Base-by-base conservation (phyloP, 106 monocot species). In the Cymbidium sinense region DNA sequence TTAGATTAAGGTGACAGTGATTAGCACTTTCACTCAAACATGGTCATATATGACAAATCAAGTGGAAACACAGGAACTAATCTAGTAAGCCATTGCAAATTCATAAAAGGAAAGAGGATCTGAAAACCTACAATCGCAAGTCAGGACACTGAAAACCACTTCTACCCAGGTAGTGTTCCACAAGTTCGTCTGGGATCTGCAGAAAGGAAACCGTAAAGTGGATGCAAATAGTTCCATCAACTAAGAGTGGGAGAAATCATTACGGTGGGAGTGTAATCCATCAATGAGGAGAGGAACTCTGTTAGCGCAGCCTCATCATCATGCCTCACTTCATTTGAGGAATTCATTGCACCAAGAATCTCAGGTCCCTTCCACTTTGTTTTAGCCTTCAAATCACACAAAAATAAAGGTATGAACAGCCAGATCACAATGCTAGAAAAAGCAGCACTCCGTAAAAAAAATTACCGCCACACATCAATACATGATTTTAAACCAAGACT, bases 131-230 rank as follows among this genome's bases (percentile, higher is more conserved):
- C 98, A 98, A 77, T 82, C 98, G 78, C 35, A 98, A 71, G 79
- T 98, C 98, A 54, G 98, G 98, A 85, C 90, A 98, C 75, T 94
- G 87, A 79, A 98, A 98, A 1, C 98, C 98, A 70, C 92, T 98
- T 78, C 77, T 85, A 18, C 80, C 86, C 33, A 98, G 88, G 85
- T 98, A 98, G 78, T 94, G 89, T 85, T 98, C 98, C 83, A 92
- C 92, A 78, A 98, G 76, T 85, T 98, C 92, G 73, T 98, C 98
- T 7, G 98, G 98, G 21, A 98, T 90, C 98, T 98, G 75, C 13
- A 67, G 0, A 43, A 43, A 62, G 15, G 43, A 36, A n/a, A 12
- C 1, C 35, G 1, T 21, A 71, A 43, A 4, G 34, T 50, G 21
- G 20, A 77, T 30, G 36, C 11, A 15, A 28, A 41, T 4, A 12